Evolutionary conservation across 2,329 filamentous ascomycete species (phyloP), one percentile per base, ranked within the genome.

Genomic region (Exophiala lecanii-corni): DNA sequence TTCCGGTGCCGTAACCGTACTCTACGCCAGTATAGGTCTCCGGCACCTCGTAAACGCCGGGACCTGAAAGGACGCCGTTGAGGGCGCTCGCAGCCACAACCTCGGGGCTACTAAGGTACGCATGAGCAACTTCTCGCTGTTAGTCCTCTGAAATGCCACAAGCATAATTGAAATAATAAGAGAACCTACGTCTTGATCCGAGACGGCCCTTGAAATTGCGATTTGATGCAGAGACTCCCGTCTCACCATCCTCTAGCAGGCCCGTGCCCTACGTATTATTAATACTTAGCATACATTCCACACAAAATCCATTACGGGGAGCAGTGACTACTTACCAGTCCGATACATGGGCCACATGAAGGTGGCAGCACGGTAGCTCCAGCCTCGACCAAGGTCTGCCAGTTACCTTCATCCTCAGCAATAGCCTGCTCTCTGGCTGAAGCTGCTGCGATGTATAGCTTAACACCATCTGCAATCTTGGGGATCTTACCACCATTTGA

Each of bases 371-470:
- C 34, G 9, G 34, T 36, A 36, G 34, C 34, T 36, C 34, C 34
- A 36, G 34, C 34, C 17, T 36, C 34, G 16, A 36, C 34, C n/a
- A 36, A 36, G 34, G 34, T 36, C 34, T 36, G 34, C 34, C 34
- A 36, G 34, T 15, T 36, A 36, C 34, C 34, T 36, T 36, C 34
- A 36, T 36, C 34, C 34, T 36, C 34, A 36, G 34, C 85, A 1
- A 76, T 72, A 44, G 78, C 64, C 62, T 96, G 89, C 62, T 96
- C 89, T 0, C 77, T 72, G 0, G 79, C 59, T 0, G 89, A 96
- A 1, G 91, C 91, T 1, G 91, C 89, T 0, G 89, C 85, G 50
- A 97, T 85, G 66, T 96, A 96, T 59, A 96, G 82, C 43, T 89
- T 75, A 30, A 96, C 89, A 19, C 83, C 79, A 0, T 78, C 70